These are phyloP conservation scores for Drechslerella dactyloides DNA, from an alignment of 2,329 filamentous ascomycete species.

Conservation along the genomic window DNA sequence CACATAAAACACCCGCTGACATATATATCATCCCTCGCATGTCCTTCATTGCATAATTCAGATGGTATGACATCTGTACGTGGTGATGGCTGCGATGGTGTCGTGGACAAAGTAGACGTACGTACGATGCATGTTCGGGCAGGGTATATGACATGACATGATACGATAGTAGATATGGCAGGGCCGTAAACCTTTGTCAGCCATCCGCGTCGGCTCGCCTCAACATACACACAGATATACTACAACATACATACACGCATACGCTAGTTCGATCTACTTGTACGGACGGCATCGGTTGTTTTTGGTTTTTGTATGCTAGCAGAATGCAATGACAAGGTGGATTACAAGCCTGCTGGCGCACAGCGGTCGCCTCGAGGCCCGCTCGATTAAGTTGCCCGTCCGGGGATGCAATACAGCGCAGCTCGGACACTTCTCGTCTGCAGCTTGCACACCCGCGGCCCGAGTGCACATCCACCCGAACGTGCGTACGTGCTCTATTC, in stretches of 20 bases:
- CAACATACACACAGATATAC: not conserved
- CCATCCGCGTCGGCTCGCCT: not conserved
- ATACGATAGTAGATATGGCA: no score
- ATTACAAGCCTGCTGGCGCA: not conserved
- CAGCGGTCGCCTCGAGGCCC: not conserved
- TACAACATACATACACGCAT: not conserved
- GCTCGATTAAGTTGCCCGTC: not conserved
- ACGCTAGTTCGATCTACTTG: no score
- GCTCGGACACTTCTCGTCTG: not conserved
- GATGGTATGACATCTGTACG: no score
- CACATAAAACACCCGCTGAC: no score
- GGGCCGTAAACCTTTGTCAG: not conserved
- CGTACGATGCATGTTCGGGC: no score
- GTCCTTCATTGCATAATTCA: no score
- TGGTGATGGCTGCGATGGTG: no score
- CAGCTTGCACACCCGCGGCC: not conserved
- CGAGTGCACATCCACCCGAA: no score
- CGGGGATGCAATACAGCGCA: not conserved
- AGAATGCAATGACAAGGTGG: not conserved
- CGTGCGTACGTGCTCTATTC: not conserved
- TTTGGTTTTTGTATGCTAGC: not conserved
- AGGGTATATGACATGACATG: no score
- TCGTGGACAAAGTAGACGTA: no score
- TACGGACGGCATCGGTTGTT: no score
- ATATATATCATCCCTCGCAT: no score